A percentile compares a stretch with the other conserved stretches of the same genome.
Evolutionary conservation across 139 green algal species (phyloP).

Genomic region (Tetradesmus lagerheimii): DNA sequence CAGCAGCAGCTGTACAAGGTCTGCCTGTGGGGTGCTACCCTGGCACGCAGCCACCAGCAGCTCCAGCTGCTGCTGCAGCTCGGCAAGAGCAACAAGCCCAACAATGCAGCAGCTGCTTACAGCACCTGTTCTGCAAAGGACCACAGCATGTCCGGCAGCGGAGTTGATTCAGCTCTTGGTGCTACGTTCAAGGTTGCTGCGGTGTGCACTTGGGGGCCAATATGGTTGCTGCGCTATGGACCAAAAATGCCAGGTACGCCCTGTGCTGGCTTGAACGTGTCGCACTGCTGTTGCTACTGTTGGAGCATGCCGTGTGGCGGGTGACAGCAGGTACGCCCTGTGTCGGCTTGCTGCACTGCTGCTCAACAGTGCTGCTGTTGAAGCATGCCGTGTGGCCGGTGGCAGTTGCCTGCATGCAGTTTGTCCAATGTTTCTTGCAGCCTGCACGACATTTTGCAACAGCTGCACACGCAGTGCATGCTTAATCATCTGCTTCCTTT

Average conservation of each 20-base stretch:
- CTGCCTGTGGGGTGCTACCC: conserved; percentile 13
- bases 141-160: background rate
- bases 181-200: background rate
- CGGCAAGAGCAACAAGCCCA: background rate
- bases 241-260: background rate
- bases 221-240: conserved; percentile 15
- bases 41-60: conserved; percentile 1
- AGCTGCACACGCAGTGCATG: background rate
- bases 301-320: background rate
- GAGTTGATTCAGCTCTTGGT: background rate
- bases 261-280: background rate
- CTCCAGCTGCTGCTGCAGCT: background rate
- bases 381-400: no score
- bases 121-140: background rate
- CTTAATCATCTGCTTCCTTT: no score
- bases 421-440: no score
- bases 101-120: background rate
- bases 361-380: no score
- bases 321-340: no score
- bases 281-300: background rate
- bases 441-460: no score
- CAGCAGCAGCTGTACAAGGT: conserved; percentile 20
- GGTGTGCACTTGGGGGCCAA: background rate
- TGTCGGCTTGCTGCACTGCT: no score
- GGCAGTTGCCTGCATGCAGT: no score